phyloP scores from a whole-genome alignment of 2,329 filamentous ascomycete genomes.

The Ramularia collo-cygni region DNA sequence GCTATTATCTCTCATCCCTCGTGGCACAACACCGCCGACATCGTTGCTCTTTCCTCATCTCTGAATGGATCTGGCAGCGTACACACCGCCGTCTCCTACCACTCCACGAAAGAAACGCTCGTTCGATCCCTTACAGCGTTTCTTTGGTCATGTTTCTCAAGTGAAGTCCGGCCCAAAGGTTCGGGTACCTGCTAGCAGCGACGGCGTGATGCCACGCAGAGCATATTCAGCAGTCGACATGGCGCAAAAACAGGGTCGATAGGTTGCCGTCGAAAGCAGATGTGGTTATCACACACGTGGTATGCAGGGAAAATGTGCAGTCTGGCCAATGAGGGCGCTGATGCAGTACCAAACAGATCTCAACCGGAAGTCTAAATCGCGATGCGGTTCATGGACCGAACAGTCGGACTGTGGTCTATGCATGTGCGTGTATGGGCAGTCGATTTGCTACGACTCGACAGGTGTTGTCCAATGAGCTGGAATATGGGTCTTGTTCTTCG shows the following conservation, averaged over 20 bases:
- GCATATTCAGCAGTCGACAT: slow-evolving; percentile 1
- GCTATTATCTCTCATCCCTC: too few relatives aligned
- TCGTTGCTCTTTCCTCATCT: too few relatives aligned
- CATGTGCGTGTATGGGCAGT: slow-evolving; percentile 4
- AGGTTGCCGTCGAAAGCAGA: slow-evolving; percentile 2
- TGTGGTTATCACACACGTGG: slow-evolving; percentile 1
- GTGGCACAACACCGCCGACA: too few relatives aligned
- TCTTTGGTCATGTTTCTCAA: slow-evolving; percentile 11
- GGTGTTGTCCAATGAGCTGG: too few relatives aligned
- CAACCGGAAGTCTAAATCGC: slow-evolving; percentile 4
- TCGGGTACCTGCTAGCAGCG: not conserved
- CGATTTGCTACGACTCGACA: too few relatives aligned
- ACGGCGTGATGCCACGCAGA: not conserved
- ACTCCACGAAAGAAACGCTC: too few relatives aligned
- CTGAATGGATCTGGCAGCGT: not conserved
- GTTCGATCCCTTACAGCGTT: slow-evolving; percentile 1
- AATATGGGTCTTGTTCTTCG: too few relatives aligned
- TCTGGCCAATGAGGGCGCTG: slow-evolving; percentile 5
- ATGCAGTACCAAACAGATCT: slow-evolving; percentile 2
- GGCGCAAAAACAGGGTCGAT: slow-evolving; percentile 1
- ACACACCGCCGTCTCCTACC: too few relatives aligned
- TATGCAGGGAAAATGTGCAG: not conserved
- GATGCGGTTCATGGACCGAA: not conserved
- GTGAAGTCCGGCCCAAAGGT: not conserved
- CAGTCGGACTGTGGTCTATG: not conserved